Base-by-base conservation (phyloP, 306 rosid genomes). In the Heteromeles arbutifolia region DNA sequence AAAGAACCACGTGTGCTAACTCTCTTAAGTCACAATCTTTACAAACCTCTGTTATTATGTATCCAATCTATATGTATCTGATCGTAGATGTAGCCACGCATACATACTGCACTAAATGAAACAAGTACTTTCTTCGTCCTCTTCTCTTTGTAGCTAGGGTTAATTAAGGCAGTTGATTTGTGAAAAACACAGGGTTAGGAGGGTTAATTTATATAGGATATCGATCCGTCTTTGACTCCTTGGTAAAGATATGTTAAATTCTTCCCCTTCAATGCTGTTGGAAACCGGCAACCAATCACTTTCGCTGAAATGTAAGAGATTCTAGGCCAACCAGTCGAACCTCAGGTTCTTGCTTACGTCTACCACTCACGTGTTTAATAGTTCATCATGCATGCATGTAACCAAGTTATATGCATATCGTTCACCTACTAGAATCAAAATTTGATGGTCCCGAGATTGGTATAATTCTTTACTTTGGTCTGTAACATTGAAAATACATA, bases 1-100 rank as follows among this genome's bases (percentile, higher is more conserved):
- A 83, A 83, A 79, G 26, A 53, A 74, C 84, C 69, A 74, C 13
- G 50, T 29, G 86, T 85, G 89, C 86, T 81, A 87, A 64, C 89
- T 83, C 83, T 83, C 89, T 87, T 83, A 87, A 85, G 83, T 87
- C 89, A 74, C 91, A 75, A 67, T 71, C 79, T 64, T 34, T 34
- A 73, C 79, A 78, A 73, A 71, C 78, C 77, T 32, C 37, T 37
- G 41, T 39, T 1, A 39, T 8, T 39, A 7, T 7, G 43, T 41
- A 41, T 41, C 11, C 12, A 3, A 41, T 7, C 10, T 37, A 3
- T 41, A 41, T 41, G 44, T 41, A 41, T 41, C 44, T 3, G 3
- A 10, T 41, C 44, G 11, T 8, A 10, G 11, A 9, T 41, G 44
- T 41, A 41, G 44, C 44, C 44, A 9, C 44, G 12, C 44, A 41